These are phyloP conservation scores for Xylariaceae sp. DNA, from an alignment of 2,329 filamentous ascomycete species.

Conservation along the genomic window DNA sequence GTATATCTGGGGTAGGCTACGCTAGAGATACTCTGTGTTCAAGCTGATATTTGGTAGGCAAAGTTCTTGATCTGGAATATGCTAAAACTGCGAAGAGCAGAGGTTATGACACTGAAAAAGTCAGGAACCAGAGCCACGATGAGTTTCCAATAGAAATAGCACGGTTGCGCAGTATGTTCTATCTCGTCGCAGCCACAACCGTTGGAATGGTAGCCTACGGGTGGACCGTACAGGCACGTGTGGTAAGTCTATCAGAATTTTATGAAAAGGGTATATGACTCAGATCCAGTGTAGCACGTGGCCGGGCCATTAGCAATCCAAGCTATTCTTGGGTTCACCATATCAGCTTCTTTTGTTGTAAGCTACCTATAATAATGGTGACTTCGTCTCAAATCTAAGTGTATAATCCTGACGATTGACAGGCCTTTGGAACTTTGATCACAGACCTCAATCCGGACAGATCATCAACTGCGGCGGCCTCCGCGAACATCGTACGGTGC, in stretches of 20 bases:
- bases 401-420: not conserved
- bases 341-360: conserved; percentile 17
- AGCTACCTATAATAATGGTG: not conserved
- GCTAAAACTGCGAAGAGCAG: conserved; percentile 1
- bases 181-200: conserved; percentile 4
- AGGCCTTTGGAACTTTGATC: conserved; percentile 16
- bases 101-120: not conserved
- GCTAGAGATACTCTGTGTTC: not conserved
- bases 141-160: conserved; percentile 17
- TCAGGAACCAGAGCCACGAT: not conserved
- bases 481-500: conserved; percentile 24
- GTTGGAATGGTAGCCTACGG: conserved; percentile 13
- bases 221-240: conserved; percentile 14
- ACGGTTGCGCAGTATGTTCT: conserved; percentile 11
- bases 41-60: conserved; percentile 4
- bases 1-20: conserved; percentile 17
- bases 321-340: conserved; percentile 12
- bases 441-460: conserved; percentile 19
- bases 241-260: conserved; percentile 4
- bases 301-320: conserved; percentile 12
- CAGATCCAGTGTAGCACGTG: conserved; percentile 7
- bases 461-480: conserved; percentile 23
- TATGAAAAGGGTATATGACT: not conserved
- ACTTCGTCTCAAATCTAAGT: not conserved
- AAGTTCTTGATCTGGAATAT: conserved; percentile 13